Percentiles rank a stretch among this genome's conserved stretches.
Evolutionary conservation across 1,139 yeast species (phyloP).

Genomic region (Candida glucosophila): DNA sequence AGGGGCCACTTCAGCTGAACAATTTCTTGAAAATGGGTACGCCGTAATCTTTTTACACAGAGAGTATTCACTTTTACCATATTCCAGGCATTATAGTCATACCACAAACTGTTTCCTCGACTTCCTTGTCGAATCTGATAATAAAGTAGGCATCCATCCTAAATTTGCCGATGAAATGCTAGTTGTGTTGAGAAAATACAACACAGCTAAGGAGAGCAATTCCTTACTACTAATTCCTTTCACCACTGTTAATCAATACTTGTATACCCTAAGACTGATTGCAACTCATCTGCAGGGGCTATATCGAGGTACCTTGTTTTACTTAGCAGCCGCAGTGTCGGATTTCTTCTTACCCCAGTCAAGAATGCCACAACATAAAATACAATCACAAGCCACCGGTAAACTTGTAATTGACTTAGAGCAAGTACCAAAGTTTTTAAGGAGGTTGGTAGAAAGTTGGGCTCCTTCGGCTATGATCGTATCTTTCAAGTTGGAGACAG

Average conservation of each 20-base stretch:
- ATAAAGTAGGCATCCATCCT: slow-evolving; percentile 50
- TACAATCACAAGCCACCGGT: slow-evolving; percentile 69
- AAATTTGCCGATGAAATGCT: slow-evolving; percentile 58
- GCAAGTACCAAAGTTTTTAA: slow-evolving; percentile 91
- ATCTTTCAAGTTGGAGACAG: slow-evolving; percentile 92
- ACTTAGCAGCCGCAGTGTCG: slow-evolving; percentile 94
- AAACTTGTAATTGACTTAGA: slow-evolving; percentile 78
- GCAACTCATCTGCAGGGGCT: slow-evolving; percentile 51
- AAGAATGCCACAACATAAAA: slow-evolving; percentile 84
- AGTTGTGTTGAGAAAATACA: slow-evolving; percentile 57
- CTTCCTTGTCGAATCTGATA: slow-evolving; percentile 55
- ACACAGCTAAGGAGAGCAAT: slow-evolving; percentile 48
- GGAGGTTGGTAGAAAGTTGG: slow-evolving; percentile 87
- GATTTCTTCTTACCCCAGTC: slow-evolving; percentile 90
- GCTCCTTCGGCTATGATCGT: slow-evolving; percentile 93
- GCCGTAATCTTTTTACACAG: slow-evolving; percentile 90
- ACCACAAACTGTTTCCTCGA: slow-evolving; percentile 82
- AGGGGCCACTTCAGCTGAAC: slow-evolving; percentile 94
- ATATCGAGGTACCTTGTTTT: slow-evolving; percentile 58
- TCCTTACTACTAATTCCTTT: slow-evolving; percentile 69
- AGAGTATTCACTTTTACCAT: slow-evolving; percentile 86
- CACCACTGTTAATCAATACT: slow-evolving; percentile 90
- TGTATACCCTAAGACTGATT: slow-evolving; percentile 68
- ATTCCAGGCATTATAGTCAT: slow-evolving; percentile 80
- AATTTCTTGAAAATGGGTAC: slow-evolving; percentile 75